These are phyloP conservation scores for Lachnellula hyalina DNA, from an alignment of 2,329 filamentous ascomycete genomes.

Conservation along the genomic window DNA sequence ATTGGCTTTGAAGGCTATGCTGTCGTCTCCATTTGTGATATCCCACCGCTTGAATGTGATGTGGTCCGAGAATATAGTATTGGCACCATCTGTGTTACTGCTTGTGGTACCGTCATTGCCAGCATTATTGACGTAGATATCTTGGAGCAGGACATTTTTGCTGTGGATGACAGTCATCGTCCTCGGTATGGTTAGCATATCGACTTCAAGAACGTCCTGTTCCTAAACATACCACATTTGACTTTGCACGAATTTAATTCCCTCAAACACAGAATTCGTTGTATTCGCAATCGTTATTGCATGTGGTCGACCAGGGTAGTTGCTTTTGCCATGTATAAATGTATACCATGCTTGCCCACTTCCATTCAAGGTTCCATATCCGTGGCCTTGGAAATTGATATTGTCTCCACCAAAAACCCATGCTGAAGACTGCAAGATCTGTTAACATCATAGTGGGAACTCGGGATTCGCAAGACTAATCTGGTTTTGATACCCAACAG, in stretches of 20 bases:
- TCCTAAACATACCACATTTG: constrained; percentile 48
- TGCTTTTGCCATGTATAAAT: constrained; percentile 39
- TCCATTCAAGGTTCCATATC: constrained; percentile 49
- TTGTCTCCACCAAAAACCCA: constrained; percentile 50
- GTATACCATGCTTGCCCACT: constrained; percentile 58
- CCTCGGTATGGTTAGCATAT: constrained; percentile 15
- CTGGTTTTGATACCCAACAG: constrained; percentile 50
- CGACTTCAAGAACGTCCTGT: background rate
- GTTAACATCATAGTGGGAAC: background rate
- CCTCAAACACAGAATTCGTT: constrained; percentile 42
- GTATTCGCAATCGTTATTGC: constrained; percentile 46
- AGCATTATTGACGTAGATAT: constrained; percentile 49
- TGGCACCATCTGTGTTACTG: constrained; percentile 37
- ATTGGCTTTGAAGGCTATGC: constrained; percentile 50
- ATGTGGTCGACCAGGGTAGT: constrained; percentile 45
- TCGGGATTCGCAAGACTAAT: background rate
- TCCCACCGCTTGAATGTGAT: constrained; percentile 46
- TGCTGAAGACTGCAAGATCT: constrained; percentile 38
- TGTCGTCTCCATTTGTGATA: constrained; percentile 48
- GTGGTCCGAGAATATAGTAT: constrained; percentile 47
- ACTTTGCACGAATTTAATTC: constrained; percentile 47
- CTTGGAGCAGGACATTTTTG: constrained; percentile 40
- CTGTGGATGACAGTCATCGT: constrained; percentile 41
- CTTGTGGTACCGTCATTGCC: constrained; percentile 19
- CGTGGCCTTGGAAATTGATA: constrained; percentile 44